Evolutionary conservation across 2,329 filamentous ascomycete species (phyloP).

Genomic region (Fusarium hostae): DNA sequence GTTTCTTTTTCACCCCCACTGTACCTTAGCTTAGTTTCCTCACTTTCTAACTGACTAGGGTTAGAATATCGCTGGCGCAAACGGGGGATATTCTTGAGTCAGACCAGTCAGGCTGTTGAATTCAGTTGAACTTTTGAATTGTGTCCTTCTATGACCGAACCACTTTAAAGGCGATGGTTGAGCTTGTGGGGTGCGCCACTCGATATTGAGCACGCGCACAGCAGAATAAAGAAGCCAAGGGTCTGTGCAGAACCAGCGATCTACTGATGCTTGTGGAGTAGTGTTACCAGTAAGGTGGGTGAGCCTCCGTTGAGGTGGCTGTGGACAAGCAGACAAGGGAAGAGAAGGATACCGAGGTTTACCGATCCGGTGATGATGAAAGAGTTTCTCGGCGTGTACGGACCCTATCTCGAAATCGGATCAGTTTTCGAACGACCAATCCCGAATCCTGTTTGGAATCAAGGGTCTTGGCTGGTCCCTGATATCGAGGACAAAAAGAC

Average conservation of each 20-base stretch:
- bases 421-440: neutral
- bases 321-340: conserved; percentile 1
- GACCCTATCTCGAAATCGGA: neutral
- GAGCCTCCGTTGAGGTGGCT: conserved; percentile 3
- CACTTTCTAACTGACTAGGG: conserved; percentile 8
- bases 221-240: conserved; percentile 22
- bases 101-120: conserved; percentile 10
- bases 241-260: conserved; percentile 42
- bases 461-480: neutral
- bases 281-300: conserved; percentile 34
- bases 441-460: neutral
- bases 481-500: neutral
- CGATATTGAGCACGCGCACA: conserved; percentile 32
- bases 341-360: neutral
- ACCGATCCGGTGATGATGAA: neutral
- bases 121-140: neutral
- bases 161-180: conserved; percentile 17
- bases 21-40: conserved; percentile 19
- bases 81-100: conserved; percentile 8
- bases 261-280: conserved; percentile 36
- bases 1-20: too few relatives aligned
- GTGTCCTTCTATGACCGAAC: conserved; percentile 24
- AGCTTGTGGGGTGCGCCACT: conserved; percentile 39
- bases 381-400: neutral
- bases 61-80: neutral